Percentiles rank a stretch among this genome's conserved stretches.
Evolutionary conservation across 164 flowering plant species (phyloP).

Genomic region (Kingdonia uniflora): DNA sequence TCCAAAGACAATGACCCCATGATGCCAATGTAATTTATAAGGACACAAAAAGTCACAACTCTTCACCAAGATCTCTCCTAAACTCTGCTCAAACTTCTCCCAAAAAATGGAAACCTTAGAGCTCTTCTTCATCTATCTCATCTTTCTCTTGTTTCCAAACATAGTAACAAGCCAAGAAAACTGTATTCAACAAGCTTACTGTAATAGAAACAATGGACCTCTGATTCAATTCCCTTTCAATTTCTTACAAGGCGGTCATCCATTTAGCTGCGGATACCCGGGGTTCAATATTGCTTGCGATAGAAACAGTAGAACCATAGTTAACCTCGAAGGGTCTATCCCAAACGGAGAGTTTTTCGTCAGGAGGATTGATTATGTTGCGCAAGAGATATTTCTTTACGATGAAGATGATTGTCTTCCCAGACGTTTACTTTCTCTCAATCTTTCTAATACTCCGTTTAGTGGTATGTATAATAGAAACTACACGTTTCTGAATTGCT

Average conservation of each 20-base stretch:
- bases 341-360: slow-evolving; percentile 26
- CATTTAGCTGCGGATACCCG: slow-evolving; percentile 26
- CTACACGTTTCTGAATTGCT: slow-evolving; percentile 44
- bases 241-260: slow-evolving; percentile 5
- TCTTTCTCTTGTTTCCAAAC: slow-evolving; percentile 9
- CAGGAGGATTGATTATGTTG: slow-evolving; percentile 26
- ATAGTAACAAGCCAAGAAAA: not conserved
- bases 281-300: slow-evolving; percentile 41
- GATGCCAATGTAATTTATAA: no score
- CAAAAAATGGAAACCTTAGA: not conserved
- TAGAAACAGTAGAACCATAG: slow-evolving; percentile 9
- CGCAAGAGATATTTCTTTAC: slow-evolving; percentile 26
- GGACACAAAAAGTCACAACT: no score
- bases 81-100: not conserved
- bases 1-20: no score
- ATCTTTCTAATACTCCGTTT: slow-evolving; percentile 45
- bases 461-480: slow-evolving; percentile 7
- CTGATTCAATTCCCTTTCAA: slow-evolving; percentile 36
- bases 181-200: not conserved
- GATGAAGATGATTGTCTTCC: slow-evolving; percentile 46
- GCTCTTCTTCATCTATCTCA: slow-evolving; percentile 8
- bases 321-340: slow-evolving; percentile 21
- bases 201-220: not conserved
- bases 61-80: no score
- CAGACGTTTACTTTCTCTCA: slow-evolving; percentile 21